Conservation (phyloP, 805 yeast species). For the Starmerella floricola region DNA sequence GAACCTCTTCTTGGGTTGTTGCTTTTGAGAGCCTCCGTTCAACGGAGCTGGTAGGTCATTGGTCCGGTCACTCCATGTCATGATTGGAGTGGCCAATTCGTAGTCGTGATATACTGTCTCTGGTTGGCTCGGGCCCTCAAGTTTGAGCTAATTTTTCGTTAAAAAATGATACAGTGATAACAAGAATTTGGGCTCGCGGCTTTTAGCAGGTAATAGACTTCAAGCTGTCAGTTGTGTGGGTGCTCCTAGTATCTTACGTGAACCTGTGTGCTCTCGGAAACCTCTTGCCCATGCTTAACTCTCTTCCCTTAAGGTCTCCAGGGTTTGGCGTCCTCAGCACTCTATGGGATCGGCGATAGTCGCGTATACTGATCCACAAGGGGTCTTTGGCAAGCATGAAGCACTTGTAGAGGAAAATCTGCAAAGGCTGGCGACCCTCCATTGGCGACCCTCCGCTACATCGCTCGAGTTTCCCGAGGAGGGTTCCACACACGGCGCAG, state of each 20-base stretch:
- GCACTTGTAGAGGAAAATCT: conserved; percentile 36
- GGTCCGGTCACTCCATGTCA: not conserved
- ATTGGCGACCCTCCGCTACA: conserved; percentile 45
- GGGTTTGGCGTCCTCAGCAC: not conserved
- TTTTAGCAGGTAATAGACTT: too few relatives aligned
- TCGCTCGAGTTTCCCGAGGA: not conserved
- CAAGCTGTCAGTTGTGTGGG: too few relatives aligned
- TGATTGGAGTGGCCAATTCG: too few relatives aligned
- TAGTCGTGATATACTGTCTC: too few relatives aligned
- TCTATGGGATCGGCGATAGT: conserved; percentile 23
- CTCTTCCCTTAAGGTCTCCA: too few relatives aligned
- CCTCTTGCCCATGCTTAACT: too few relatives aligned
- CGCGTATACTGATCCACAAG: conserved; percentile 69
- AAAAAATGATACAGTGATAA: too few relatives aligned
- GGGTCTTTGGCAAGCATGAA: conserved; percentile 38
- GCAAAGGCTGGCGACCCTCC: conserved; percentile 47
- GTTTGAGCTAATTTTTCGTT: too few relatives aligned
- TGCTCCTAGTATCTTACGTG: too few relatives aligned
- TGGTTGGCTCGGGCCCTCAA: too few relatives aligned
- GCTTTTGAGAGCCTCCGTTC: not conserved
- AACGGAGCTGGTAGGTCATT: conserved; percentile 9
- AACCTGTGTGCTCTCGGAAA: too few relatives aligned
- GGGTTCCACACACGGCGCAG: not conserved
- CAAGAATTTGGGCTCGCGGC: too few relatives aligned
- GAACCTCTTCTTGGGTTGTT: not conserved